Percentiles rank a stretch among this genome's conserved stretches.
These are phyloP conservation scores for Micractinium sp. DNA, from an alignment of 139 green algal genomes.

Conservation along the genomic window DNA sequence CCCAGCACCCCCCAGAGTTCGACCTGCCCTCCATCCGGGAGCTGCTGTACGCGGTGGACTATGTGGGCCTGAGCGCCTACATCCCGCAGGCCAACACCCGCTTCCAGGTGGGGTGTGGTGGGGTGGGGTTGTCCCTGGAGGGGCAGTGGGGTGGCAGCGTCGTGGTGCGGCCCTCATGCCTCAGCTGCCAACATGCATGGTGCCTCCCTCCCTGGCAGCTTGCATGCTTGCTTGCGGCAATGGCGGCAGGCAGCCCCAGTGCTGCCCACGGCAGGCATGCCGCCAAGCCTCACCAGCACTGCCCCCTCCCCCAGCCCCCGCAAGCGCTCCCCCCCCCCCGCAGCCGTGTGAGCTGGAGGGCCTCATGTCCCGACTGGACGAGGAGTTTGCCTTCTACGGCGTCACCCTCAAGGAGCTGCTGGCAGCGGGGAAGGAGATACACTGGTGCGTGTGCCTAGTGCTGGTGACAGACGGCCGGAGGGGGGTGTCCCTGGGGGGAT, in stretches of 20 bases:
- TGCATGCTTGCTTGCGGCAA: neutral
- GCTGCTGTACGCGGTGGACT: constrained; percentile 49
- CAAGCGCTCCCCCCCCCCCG: too few species aligned
- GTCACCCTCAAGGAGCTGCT: constrained; percentile 36
- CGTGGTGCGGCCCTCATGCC: too few species aligned
- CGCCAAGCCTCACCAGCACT: neutral
- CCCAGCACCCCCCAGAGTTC: constrained; percentile 20
- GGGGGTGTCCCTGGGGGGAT: too few species aligned
- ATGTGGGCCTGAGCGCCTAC: constrained; percentile 60
- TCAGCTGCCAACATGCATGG: neutral
- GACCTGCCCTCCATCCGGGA: constrained; percentile 27
- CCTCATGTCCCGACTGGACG: constrained; percentile 24
- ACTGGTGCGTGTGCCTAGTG: constrained; percentile 31
- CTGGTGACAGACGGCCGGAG: too few species aligned
- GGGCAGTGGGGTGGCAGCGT: neutral
- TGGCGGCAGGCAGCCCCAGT: neutral
- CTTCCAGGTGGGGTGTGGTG: constrained; percentile 22
- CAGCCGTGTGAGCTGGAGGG: constrained; percentile 35
- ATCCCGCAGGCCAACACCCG: constrained; percentile 37
- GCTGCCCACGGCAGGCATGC: neutral
- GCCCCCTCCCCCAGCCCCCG: neutral
- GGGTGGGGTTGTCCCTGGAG: too few species aligned
- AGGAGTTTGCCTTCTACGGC: constrained; percentile 31
- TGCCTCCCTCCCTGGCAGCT: neutral
- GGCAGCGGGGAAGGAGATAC: constrained; percentile 48